phyloP scores from a whole-genome alignment of 352 stramenopile species.

The Aphanomyces euteiches region DNA sequence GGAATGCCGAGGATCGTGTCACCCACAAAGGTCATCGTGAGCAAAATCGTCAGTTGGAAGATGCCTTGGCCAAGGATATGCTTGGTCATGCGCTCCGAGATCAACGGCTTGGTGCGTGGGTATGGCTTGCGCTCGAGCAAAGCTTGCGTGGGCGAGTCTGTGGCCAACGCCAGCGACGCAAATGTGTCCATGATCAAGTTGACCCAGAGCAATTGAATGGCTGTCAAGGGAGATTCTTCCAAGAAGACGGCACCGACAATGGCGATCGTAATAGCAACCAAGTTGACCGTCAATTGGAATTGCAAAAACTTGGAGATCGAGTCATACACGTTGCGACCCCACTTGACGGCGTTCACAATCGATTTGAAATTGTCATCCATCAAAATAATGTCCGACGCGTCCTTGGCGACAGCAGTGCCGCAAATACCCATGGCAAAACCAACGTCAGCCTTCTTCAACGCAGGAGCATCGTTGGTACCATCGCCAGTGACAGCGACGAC shows the following conservation, averaged over 20 bases:
- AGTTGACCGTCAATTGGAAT: slow-evolving; percentile 91
- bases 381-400: slow-evolving; percentile 93
- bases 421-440: slow-evolving; percentile 86
- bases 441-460: slow-evolving; percentile 87
- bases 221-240: slow-evolving; percentile 68
- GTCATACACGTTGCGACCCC: slow-evolving; percentile 91
- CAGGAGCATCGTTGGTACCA: slow-evolving; percentile 91
- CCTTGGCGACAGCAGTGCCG: slow-evolving; percentile 84
- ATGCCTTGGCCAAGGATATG: slow-evolving; percentile 81
- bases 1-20: slow-evolving; percentile 31
- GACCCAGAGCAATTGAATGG: slow-evolving; percentile 92
- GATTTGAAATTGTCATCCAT: slow-evolving; percentile 95
- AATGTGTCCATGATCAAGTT: slow-evolving; percentile 94
- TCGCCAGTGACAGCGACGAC: slow-evolving; percentile 92
- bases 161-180: slow-evolving; percentile 85
- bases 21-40: slow-evolving; percentile 58
- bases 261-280: slow-evolving; percentile 78
- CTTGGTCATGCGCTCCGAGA: slow-evolving; percentile 80
- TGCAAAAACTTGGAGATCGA: slow-evolving; percentile 92
- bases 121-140: slow-evolving; percentile 79
- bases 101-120: slow-evolving; percentile 61
- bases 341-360: slow-evolving; percentile 92
- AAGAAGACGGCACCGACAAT: slow-evolving; percentile 67
- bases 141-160: slow-evolving; percentile 65
- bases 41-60: slow-evolving; percentile 76